Evolutionary conservation across 352 stramenopile genomes (phyloP), one percentile per base, ranked within the genome.

Genomic region (Pelagophyceae sp.): DNA sequence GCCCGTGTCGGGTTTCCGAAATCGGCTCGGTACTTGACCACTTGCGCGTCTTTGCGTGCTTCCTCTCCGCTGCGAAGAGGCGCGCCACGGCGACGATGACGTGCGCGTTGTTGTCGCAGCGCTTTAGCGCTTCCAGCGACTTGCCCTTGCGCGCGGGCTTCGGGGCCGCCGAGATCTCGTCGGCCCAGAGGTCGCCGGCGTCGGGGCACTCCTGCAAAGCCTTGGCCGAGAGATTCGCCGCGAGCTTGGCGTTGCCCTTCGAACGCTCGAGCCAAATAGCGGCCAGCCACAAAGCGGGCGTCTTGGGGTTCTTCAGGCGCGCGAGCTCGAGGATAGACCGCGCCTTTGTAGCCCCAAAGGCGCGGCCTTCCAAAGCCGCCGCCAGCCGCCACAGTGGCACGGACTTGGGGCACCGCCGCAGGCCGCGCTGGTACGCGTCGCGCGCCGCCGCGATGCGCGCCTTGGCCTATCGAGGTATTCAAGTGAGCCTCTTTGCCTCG

Each of bases 11-110:
- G n/a, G 27, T 64, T 27, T 64, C 27, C 27, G 27, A 27, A n/a
- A n/a, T n/a, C n/a, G n/a, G n/a, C n/a, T n/a, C n/a, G n/a, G n/a
- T n/a, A n/a, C n/a, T n/a, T n/a, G n/a, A n/a, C 67, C 67, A 74
- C 38, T 74, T 74, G 32, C 78, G 70, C 37, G 81, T 81, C 77
- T 85, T 85, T 65, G 61, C 51, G 72, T 81, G 72, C 79, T 96
- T 98, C 58, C 94, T 87, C 78, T 98, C 91, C 38, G 93, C 86
- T 82, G 93, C 97, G 84, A 99, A 99, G 0, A 99, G 84, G 65
- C 94, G 92, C 0, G 95, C 96, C 15, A 99, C 96, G 6, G 94
- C 92, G 15, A 95, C 83, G 80, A 98, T 97, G n/a, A 99, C 95
- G 20, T 90, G 83, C 1, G 94, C 87, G 85, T 99, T 95, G 72